Conservation (phyloP, 305 asterid genomes). For the Solanum chacoense region DNA sequence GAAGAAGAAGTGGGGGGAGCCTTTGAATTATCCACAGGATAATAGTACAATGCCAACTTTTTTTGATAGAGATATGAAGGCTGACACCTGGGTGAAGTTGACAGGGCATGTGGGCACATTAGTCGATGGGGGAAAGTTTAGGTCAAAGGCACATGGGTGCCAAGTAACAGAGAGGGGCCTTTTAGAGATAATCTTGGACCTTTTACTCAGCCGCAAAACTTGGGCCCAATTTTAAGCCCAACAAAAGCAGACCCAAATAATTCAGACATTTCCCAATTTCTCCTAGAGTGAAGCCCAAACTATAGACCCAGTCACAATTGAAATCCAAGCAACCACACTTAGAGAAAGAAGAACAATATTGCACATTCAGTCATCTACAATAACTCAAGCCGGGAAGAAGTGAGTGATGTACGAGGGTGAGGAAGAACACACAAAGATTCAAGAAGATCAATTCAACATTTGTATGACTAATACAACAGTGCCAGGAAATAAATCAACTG, state of each 20-base stretch:
- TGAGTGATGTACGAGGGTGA: neutral
- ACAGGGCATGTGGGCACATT: neutral
- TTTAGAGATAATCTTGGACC: neutral
- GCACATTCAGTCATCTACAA: neutral
- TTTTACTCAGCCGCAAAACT: neutral
- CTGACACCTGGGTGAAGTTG: neutral
- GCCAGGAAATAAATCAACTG: neutral
- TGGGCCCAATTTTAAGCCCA: neutral
- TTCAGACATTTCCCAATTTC: neutral
- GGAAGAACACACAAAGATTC: neutral
- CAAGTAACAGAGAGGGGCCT: neutral
- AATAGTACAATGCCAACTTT: neutral
- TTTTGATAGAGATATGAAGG: neutral
- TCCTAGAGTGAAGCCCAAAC: neutral
- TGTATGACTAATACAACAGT: neutral
- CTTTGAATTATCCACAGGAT: neutral
- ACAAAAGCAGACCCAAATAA: neutral
- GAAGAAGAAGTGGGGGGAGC: neutral
- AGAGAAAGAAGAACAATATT: neutral
- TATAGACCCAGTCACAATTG: neutral
- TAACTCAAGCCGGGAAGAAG: neutral
- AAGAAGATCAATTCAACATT: neutral
- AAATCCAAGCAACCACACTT: neutral
- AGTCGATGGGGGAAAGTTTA: neutral
- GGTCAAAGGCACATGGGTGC: neutral